Evolutionary conservation across 2,329 filamentous ascomycete species (phyloP).

Genomic region (Trichoderma semiorbis): DNA sequence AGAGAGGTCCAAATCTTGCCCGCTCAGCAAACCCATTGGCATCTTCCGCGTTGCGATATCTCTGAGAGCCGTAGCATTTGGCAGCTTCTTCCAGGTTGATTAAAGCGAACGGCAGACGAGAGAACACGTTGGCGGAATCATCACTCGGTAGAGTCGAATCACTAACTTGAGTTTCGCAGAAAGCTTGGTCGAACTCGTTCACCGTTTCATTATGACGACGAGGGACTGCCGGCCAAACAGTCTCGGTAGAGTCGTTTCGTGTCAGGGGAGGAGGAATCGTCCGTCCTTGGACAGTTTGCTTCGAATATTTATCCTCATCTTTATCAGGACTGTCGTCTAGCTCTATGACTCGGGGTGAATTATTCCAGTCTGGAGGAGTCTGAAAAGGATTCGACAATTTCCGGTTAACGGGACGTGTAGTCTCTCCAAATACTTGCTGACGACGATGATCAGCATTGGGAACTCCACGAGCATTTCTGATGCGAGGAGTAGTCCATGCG

Average conservation of each 20-base stretch:
- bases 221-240: constrained; percentile 4
- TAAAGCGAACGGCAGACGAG: constrained; percentile 35
- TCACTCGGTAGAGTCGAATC: not conserved
- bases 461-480: not conserved
- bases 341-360: not conserved
- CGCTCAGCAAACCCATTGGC: constrained; percentile 26
- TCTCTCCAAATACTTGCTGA: not conserved
- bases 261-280: not conserved
- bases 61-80: constrained; percentile 17
- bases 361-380: constrained; percentile 7
- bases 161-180: constrained; percentile 9
- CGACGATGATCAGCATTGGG: not conserved
- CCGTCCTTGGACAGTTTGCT: not conserved
- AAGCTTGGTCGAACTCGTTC: constrained; percentile 13
- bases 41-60: not conserved
- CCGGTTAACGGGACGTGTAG: constrained; percentile 23
- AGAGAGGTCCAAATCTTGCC: constrained; percentile 30
- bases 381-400: constrained; percentile 29
- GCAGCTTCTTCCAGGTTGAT: constrained; percentile 39
- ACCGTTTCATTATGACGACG: constrained; percentile 7
- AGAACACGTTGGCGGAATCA: constrained; percentile 21
- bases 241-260: constrained; percentile 8
- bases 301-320: not conserved
- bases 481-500: not conserved
- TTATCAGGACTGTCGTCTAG: not conserved